Conservation (phyloP, 805 yeast genomes). For the Monosporozyma aquatica region DNA sequence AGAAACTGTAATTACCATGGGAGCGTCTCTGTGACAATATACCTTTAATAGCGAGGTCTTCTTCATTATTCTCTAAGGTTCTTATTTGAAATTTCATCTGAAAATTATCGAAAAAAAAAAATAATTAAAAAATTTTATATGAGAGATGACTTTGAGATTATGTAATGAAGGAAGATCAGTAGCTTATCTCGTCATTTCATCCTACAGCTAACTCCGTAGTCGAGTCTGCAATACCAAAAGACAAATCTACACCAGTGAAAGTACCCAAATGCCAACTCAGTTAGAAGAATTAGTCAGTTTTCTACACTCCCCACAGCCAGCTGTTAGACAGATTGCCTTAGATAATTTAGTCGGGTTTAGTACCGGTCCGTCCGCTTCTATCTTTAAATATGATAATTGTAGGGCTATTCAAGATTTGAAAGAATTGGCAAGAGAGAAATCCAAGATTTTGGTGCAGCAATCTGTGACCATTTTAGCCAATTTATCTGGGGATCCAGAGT, state of each 20-base stretch:
- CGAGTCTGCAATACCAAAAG: neutral
- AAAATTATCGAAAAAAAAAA: neutral
- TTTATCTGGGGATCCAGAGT: slow-evolving; percentile 58
- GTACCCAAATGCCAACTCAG: slow-evolving; percentile 38
- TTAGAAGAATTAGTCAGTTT: slow-evolving; percentile 62
- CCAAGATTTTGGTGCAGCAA: slow-evolving; percentile 48
- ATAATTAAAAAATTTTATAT: no score
- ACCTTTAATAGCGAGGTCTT: no score
- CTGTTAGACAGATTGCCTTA: slow-evolving; percentile 74
- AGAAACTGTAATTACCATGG: no score
- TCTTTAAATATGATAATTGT: slow-evolving; percentile 63
- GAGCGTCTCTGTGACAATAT: no score
- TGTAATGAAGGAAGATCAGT: neutral
- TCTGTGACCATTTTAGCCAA: slow-evolving; percentile 77
- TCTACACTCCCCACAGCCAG: slow-evolving; percentile 71
- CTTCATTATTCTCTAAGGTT: neutral
- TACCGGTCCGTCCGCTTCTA: slow-evolving; percentile 52
- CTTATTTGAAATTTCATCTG: neutral
- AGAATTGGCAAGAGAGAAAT: slow-evolving; percentile 43
- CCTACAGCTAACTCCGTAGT: neutral
- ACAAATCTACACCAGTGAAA: neutral
- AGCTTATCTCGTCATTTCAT: neutral
- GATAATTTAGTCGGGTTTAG: slow-evolving; percentile 78
- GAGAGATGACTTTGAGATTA: no score
- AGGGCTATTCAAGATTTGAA: slow-evolving; percentile 68